Evolutionary conservation across 1,284 basidiomycete species (phyloP), one percentile per base, ranked within the genome.

Genomic region (Fomitopsis betulina): DNA sequence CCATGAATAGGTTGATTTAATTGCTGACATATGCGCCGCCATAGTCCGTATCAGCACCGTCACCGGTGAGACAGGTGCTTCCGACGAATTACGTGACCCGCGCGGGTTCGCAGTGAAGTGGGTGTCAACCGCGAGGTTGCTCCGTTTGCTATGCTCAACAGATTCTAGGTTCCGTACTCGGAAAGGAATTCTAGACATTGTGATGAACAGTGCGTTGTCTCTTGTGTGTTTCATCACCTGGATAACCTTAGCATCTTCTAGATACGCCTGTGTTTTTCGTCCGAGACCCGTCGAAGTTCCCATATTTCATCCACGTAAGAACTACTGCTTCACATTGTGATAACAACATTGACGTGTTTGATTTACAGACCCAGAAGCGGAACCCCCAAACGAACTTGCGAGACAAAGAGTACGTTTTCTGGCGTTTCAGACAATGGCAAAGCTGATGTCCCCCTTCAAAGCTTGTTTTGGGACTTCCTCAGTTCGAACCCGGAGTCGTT

Each of bases 31-130:
- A 27, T 91, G 86, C 0, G 83, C 88, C 2, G 79, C 83, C 10
- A 89, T 89, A 70, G 79, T 85, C 50, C 90, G 93, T 56, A 95
- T 95, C 79, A 91, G 92, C 58, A 93, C 92, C n/a, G 91, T 94
- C 63, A 91, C 87, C 61, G 91, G 94, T 53, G 94, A 96, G 75
- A 79, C 79, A 39, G 94, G 94, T 21, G 93, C 93, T 38, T 81
- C 91, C 23, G 95, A 98, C 71, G 91, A 91, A 25, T 91, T 91
- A 55, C 89, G 94, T 63, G 95, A 97, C 72, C 93, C 93, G 49
- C 91, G 94, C 72, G 94, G 68, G 10, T 69, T 70, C 58, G 65
- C 68, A 17, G 50, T 69, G 25, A 70, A 68, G 67, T 69, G 55
- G 27, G 62, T 57, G 10, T n/a, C 3, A 27, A 43, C 10, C 27